A percentile compares a stretch with the other conserved stretches of the same genome.
phyloP scores from a whole-genome alignment of 2,329 filamentous ascomycete species.

The Calonectria pteridis region DNA sequence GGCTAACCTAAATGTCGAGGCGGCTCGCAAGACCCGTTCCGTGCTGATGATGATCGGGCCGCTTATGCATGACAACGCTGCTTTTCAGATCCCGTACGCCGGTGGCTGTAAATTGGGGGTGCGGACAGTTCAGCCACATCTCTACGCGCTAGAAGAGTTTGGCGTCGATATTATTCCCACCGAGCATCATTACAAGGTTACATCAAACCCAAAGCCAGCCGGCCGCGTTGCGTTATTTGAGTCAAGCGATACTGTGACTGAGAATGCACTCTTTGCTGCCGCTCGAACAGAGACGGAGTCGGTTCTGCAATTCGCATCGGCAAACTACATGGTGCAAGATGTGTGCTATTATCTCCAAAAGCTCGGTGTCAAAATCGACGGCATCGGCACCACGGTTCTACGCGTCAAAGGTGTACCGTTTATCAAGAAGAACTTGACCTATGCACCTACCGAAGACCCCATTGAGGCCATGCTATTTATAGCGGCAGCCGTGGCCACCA shows the following conservation, averaged over 20 bases:
- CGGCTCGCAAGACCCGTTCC: neutral
- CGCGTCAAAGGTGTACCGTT: neutral
- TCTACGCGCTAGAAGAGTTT: neutral
- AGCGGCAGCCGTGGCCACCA: neutral
- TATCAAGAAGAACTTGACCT: neutral
- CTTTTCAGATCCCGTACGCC: neutral
- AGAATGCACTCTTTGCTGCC: neutral
- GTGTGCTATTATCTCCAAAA: neutral
- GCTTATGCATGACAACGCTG: neutral
- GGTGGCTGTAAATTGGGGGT: neutral
- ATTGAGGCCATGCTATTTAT: neutral
- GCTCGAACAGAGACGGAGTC: neutral
- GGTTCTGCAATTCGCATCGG: neutral
- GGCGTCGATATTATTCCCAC: neutral
- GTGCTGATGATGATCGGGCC: neutral
- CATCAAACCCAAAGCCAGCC: neutral
- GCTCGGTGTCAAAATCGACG: neutral
- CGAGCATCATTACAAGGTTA: neutral
- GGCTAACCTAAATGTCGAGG: neutral
- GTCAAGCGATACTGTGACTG: neutral
- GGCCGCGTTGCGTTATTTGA: neutral
- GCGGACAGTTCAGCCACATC: neutral
- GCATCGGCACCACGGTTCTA: neutral
- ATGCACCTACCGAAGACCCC: neutral
- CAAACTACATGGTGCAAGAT: neutral